These are phyloP conservation scores for Centella asiatica DNA, from an alignment of 129 eudicot genomes.

Conservation along the genomic window DNA sequence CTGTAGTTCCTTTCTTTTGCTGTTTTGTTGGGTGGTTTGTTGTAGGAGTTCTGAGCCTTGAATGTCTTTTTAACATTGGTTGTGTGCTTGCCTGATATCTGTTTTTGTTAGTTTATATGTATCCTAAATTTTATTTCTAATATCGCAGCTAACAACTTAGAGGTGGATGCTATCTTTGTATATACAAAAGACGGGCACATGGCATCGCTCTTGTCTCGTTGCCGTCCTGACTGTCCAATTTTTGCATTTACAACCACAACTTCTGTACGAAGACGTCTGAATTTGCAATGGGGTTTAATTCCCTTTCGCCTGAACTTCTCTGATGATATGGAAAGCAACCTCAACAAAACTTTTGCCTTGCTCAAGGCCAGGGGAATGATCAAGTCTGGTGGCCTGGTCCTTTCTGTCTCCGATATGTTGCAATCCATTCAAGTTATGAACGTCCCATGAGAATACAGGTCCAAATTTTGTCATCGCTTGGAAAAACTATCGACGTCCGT, in stretches of 20 bases:
- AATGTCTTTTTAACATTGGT: background rate
- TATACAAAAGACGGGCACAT: conserved; percentile 81
- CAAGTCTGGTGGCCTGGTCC: conserved; percentile 80
- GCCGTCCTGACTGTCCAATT: conserved; percentile 95
- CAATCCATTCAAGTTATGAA: conserved; percentile 87
- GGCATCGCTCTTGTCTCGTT: conserved; percentile 87
- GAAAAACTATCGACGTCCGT: background rate
- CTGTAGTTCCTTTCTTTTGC: background rate
- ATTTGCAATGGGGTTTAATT: conserved; percentile 89
- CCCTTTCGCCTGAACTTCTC: conserved; percentile 80
- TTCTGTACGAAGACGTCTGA: conserved; percentile 72
- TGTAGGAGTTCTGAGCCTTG: background rate
- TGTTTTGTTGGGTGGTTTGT: background rate
- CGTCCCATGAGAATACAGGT: conserved; percentile 44
- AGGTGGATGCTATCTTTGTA: conserved; percentile 78
- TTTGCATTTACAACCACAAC: conserved; percentile 70
- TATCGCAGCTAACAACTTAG: conserved; percentile 73
- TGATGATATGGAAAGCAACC: conserved; percentile 87
- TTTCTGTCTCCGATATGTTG: conserved; percentile 90
- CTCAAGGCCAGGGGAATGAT: conserved; percentile 95
- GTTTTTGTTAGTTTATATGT: background rate
- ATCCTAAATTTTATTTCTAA: background rate
- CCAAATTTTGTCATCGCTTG: background rate
- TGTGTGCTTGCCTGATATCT: background rate
- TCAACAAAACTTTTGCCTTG: conserved; percentile 70